Base-by-base conservation (phyloP, 2,329 filamentous ascomycete genomes). In the Mariannaea sp. region DNA sequence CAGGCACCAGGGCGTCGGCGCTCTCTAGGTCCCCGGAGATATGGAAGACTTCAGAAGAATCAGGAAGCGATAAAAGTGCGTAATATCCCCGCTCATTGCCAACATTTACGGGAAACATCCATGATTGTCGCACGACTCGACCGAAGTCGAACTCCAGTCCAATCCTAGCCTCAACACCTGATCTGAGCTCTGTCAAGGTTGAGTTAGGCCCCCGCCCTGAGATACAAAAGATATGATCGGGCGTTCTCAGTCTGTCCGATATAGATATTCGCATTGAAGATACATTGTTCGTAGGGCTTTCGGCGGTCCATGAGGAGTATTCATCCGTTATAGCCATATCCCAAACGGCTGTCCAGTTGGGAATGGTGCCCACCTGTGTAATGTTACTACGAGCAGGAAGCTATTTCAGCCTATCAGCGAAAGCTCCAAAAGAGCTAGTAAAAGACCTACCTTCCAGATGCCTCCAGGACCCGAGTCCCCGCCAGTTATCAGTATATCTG, bases 381-480 rank as follows among this genome's bases (percentile, higher is more conserved):
- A 73, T 79, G 20, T 79, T 70, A 55, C 81, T 73, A 59, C 84
- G 80, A 46, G 86, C 79, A 53, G 80, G 71, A 39, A 84, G 73
- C 76, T 86, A 52, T 41, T 9, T 10, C 14, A 10, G 27, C 3
- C 8, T n/a, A 30, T 69, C 26, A 59, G 48, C 27, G 19, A 27
- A 7, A 17, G 9, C 20, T 6, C 17, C 26, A 13, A 20, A 12
- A 3, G 27, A 10, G 7, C 14, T 3, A 5, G n/a, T 7, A 7
- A 22, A 24, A 7, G 16, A 42, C 79, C 74, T 70, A 89, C 85
- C 71, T 85, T 84, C 76, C 88, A 93, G 5, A 94, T 79, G 1
- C 87, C 85, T 6, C 92, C 92, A 55, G 87, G 83, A 7, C 91
- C 89, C 47, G 87, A 88, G 59, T 89, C 86, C 1, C 93, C 92